Percentiles rank a stretch among this genome's conserved stretches.
phyloP scores from a whole-genome alignment of 306 rosid species.

The Cicer judaicum region DNA sequence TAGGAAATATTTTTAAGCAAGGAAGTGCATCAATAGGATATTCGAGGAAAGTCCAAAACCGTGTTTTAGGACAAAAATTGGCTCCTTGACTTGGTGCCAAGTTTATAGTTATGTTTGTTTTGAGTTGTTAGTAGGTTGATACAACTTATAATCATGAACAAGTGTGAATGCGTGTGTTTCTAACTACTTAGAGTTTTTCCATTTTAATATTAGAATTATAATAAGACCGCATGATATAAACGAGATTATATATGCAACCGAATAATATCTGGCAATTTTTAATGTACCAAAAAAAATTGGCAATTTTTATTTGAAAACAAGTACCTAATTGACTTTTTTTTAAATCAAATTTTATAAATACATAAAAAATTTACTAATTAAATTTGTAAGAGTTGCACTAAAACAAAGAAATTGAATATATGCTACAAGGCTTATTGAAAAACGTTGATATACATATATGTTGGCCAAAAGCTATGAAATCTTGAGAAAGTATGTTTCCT shows the following conservation, averaged over 20 bases:
- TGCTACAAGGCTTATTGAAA: too few relatives aligned
- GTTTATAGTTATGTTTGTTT: neutral
- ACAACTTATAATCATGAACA: neutral
- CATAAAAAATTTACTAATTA: too few relatives aligned
- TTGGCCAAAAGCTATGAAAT: too few relatives aligned
- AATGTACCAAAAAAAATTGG: neutral
- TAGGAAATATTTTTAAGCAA: neutral
- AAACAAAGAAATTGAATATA: too few relatives aligned
- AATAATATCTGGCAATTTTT: neutral
- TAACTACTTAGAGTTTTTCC: neutral
- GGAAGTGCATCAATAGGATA: neutral
- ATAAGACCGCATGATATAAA: conserved; percentile 30
- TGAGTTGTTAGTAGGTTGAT: neutral
- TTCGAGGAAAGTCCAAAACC: conserved; percentile 31
- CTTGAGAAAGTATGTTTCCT: too few relatives aligned
- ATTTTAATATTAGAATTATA: neutral
- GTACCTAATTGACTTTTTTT: too few relatives aligned
- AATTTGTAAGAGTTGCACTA: too few relatives aligned
- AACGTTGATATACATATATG: too few relatives aligned
- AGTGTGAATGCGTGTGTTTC: neutral
- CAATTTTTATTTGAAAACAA: too few relatives aligned
- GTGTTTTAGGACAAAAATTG: neutral
- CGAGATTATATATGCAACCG: neutral
- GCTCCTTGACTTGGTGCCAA: conserved; percentile 17
- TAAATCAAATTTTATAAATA: too few relatives aligned